Conservation (phyloP, 163 green algal genomes). For the Chlamydomonas reinhardtii region DNA sequence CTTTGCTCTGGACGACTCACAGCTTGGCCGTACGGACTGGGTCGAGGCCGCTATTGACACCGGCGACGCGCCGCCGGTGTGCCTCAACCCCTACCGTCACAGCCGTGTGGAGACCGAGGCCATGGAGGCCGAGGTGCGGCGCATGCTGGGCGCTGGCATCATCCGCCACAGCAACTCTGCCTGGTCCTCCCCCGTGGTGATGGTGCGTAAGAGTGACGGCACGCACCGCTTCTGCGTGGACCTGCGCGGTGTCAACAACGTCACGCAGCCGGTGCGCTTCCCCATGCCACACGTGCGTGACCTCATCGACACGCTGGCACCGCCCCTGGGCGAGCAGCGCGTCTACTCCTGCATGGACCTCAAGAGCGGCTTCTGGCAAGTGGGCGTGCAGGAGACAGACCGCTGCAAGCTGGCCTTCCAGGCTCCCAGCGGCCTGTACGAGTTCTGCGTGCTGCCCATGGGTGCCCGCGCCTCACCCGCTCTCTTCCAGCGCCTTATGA, state of each 20-base stretch:
- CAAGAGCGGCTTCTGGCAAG: not conserved
- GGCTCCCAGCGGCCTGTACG: not conserved
- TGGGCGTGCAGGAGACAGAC: not conserved
- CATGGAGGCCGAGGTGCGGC: not conserved
- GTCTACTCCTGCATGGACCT: not conserved
- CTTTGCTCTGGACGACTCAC: not conserved
- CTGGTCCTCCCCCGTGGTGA: not conserved
- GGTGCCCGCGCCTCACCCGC: not conserved
- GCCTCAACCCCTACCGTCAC: not conserved
- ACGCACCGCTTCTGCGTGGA: not conserved
- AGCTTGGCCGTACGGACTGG: not conserved
- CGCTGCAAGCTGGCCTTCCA: constrained; percentile 5
- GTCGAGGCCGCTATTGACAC: not conserved
- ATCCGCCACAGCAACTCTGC: not conserved
- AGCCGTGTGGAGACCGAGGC: not conserved
- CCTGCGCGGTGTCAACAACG: not conserved
- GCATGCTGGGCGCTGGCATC: not conserved
- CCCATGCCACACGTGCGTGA: not conserved
- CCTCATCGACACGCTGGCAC: not conserved
- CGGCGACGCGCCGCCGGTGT: not conserved
- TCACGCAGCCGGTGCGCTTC: not conserved
- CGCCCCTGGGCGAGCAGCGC: not conserved
- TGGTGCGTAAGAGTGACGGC: not conserved
- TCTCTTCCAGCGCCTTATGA: not conserved
- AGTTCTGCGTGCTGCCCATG: constrained; percentile 13